These are phyloP conservation scores for Bidens hawaiensis DNA, from an alignment of 140 eudicot species.

Conservation along the genomic window DNA sequence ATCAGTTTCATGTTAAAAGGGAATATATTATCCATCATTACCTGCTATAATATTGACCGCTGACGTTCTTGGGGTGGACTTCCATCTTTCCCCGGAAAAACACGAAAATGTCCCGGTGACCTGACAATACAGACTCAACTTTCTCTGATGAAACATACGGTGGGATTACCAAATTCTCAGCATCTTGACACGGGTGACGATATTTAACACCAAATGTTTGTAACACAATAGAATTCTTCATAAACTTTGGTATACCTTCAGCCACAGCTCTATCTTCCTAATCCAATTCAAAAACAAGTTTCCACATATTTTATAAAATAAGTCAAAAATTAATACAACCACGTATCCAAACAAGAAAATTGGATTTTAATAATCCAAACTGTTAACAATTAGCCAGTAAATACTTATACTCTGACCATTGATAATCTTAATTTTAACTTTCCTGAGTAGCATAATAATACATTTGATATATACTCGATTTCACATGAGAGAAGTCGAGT, in stretches of 20 bases:
- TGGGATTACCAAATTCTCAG: slow-evolving; percentile 67
- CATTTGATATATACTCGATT: no score
- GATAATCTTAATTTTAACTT: no score
- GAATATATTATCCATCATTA: slow-evolving; percentile 23
- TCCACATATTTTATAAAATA: background rate
- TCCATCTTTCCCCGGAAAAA: slow-evolving; percentile 93
- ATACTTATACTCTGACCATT: no score
- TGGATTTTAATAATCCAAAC: no score
- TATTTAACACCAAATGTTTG: slow-evolving; percentile 82
- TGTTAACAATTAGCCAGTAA: no score
- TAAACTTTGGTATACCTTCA: slow-evolving; percentile 69
- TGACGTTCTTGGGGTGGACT: slow-evolving; percentile 77
- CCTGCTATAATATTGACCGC: slow-evolving; percentile 92
- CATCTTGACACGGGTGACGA: slow-evolving; percentile 79
- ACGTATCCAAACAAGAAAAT: background rate
- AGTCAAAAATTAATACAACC: background rate
- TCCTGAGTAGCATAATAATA: no score
- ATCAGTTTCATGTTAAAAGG: background rate
- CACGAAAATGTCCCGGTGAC: slow-evolving; percentile 68
- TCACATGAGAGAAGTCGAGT: no score
- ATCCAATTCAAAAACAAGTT: background rate
- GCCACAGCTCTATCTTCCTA: slow-evolving; percentile 72
- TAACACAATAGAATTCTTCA: slow-evolving; percentile 62
- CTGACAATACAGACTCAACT: slow-evolving; percentile 41
- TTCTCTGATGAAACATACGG: slow-evolving; percentile 63